Conservation (phyloP, 768 basidiomycete genomes). For the Pulveroboletus frians region DNA sequence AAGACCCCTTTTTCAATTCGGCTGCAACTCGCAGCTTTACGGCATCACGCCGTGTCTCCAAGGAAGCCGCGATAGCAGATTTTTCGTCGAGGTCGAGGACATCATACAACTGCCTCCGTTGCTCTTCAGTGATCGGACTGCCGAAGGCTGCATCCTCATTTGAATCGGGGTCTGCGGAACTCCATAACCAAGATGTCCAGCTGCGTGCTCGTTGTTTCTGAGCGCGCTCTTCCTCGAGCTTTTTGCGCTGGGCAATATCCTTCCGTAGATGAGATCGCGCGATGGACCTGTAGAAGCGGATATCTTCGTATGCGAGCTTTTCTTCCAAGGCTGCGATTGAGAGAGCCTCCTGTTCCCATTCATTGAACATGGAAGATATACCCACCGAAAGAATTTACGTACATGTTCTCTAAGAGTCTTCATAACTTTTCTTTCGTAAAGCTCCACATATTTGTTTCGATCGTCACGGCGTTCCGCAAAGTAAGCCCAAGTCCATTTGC, state of each 20-base stretch:
- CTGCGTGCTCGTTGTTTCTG: conserved; percentile 49
- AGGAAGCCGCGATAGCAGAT: conserved; percentile 58
- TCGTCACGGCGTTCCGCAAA: conserved; percentile 87
- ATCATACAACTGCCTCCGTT: conserved; percentile 84
- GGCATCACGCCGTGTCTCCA: conserved; percentile 73
- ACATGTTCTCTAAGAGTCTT: conserved; percentile 53
- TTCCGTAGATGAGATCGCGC: conserved; percentile 84
- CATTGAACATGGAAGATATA: not conserved
- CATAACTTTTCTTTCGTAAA: conserved; percentile 75
- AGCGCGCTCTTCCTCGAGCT: conserved; percentile 63
- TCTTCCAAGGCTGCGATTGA: conserved; percentile 64
- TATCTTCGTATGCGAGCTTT: conserved; percentile 88
- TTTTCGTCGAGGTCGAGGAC: conserved; percentile 91
- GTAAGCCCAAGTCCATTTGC: conserved; percentile 89
- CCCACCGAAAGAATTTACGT: conserved; percentile 15
- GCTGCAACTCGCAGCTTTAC: conserved; percentile 71
- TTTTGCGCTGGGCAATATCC: conserved; percentile 65
- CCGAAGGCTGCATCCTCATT: conserved; percentile 55
- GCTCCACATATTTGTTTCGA: conserved; percentile 73
- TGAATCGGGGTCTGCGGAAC: conserved; percentile 41
- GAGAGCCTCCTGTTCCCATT: conserved; percentile 41
- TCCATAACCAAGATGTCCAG: conserved; percentile 83
- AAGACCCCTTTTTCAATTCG: conserved; percentile 82
- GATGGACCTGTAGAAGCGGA: conserved; percentile 95
- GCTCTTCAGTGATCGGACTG: conserved; percentile 79